A percentile compares a stretch with the other conserved stretches of the same genome.
phyloP scores from a whole-genome alignment of 2,329 filamentous ascomycete species.

The Geosmithia putterillii region DNA sequence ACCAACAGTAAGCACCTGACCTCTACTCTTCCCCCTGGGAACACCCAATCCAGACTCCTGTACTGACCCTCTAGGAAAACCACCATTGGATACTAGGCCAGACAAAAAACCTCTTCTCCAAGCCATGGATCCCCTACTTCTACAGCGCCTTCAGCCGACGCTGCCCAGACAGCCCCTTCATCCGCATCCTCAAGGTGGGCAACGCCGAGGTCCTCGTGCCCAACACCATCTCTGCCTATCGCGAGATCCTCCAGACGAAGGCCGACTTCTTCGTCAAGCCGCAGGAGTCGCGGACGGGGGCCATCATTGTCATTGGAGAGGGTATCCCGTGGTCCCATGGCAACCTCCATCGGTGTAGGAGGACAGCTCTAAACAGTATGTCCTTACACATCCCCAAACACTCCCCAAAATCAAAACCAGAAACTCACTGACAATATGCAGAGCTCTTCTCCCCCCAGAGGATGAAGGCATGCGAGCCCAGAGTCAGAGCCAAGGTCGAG shows the following conservation, averaged over 20 bases:
- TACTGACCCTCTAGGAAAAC: conserved; percentile 1
- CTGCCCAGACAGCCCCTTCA: conserved; percentile 7
- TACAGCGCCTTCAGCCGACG: conserved; percentile 10
- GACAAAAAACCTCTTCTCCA: conserved; percentile 15
- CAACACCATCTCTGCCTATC: conserved; percentile 7
- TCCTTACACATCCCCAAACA: background rate
- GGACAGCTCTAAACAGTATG: conserved; percentile 18
- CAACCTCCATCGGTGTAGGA: conserved; percentile 18
- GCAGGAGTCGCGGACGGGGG: conserved; percentile 10
- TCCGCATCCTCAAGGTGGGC: conserved; percentile 8
- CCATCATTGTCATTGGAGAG: conserved; percentile 13
- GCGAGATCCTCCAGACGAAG: conserved; percentile 13
- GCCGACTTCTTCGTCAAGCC: conserved; percentile 13
- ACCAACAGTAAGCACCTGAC: conserved; percentile 19
- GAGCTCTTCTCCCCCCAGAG: conserved; percentile 17
- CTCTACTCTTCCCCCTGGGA: background rate
- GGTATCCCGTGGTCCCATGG: conserved; percentile 22
- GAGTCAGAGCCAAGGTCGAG: conserved; percentile 19
- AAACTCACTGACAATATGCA: conserved; percentile 1
- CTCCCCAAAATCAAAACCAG: background rate
- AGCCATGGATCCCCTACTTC: conserved; percentile 13
- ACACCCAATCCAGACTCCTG: too few species aligned
- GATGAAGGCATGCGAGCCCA: conserved; percentile 14
- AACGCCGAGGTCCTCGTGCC: conserved; percentile 8
- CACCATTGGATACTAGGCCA: conserved; percentile 22